These are phyloP conservation scores for Cinnamomum chago DNA, from an alignment of 164 flowering plant genomes.

Conservation along the genomic window DNA sequence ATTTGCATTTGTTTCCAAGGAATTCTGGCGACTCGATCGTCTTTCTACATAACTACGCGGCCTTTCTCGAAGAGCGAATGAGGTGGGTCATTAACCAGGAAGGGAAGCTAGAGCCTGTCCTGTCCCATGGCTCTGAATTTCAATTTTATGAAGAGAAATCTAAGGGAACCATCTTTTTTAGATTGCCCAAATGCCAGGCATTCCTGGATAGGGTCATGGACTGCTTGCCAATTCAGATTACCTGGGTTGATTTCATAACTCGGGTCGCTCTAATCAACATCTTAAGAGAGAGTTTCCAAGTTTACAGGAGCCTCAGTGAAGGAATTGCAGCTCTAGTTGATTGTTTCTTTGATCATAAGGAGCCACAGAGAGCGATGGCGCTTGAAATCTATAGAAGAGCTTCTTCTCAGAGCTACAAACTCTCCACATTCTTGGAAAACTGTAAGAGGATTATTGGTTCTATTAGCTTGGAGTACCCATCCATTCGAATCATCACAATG, in stretches of 20 bases:
- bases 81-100: slow-evolving; percentile 50
- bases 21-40: slow-evolving; percentile 23
- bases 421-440: slow-evolving; percentile 41
- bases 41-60: slow-evolving; percentile 33
- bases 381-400: slow-evolving; percentile 54
- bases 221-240: slow-evolving; percentile 31
- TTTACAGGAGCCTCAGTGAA: slow-evolving; percentile 51
- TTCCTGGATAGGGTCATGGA: slow-evolving; percentile 48
- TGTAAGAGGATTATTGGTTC: slow-evolving; percentile 43
- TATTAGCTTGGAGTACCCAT: slow-evolving; percentile 51
- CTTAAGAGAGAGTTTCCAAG: slow-evolving; percentile 63
- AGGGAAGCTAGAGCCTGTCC: slow-evolving; percentile 43
- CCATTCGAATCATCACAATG: slow-evolving; percentile 36
- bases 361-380: slow-evolving; percentile 37
- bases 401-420: slow-evolving; percentile 49
- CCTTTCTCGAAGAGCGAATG: slow-evolving; percentile 41
- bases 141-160: slow-evolving; percentile 26
- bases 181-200: slow-evolving; percentile 38
- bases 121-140: slow-evolving; percentile 19
- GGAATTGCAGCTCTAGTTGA: slow-evolving; percentile 50
- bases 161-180: slow-evolving; percentile 33
- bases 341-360: slow-evolving; percentile 45
- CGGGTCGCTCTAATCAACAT: slow-evolving; percentile 37
- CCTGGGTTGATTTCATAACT: slow-evolving; percentile 19
- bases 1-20: slow-evolving; percentile 21